A percentile compares a stretch with the other conserved stretches of the same genome.
phyloP scores from a whole-genome alignment of 23 red algal genomes.

The Gracilaria vermiculophylla region DNA sequence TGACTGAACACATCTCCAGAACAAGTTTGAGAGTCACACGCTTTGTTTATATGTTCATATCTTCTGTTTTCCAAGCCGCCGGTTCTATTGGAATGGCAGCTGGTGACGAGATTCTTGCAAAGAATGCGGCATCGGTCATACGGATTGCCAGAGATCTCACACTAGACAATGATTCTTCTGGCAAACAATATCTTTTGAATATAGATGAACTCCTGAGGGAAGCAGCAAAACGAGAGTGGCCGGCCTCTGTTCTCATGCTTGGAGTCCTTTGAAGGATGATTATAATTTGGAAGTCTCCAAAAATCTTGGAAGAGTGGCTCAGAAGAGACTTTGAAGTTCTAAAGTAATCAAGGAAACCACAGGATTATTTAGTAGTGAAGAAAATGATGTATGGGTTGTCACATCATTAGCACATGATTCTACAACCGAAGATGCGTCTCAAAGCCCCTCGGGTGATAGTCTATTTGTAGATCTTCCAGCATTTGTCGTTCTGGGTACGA shows the following conservation, averaged over 20 bases:
- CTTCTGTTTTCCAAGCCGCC: neutral
- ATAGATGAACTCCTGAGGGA: neutral
- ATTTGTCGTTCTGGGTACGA: neutral
- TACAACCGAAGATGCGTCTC: too few relatives aligned
- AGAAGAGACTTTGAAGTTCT: neutral
- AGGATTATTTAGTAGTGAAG: neutral
- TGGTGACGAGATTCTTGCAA: neutral
- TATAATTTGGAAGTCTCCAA: neutral
- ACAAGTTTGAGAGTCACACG: neutral
- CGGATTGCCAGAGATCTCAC: neutral
- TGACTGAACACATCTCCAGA: neutral
- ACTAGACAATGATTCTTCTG: neutral
- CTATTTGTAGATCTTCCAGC: neutral
- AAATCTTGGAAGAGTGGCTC: neutral
- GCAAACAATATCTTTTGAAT: neutral
- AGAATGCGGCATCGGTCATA: neutral
- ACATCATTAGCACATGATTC: neutral
- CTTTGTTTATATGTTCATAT: neutral
- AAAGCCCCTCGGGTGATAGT: neutral
- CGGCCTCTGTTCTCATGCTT: neutral
- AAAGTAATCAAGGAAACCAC: neutral
- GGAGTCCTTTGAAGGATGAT: slow-evolving; percentile 3
- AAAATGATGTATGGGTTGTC: neutral
- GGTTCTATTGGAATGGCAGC: slow-evolving; percentile 7
- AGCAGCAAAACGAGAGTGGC: neutral